Base-by-base conservation (phyloP, 768 basidiomycete genomes). In the Chalciporus sphaerocephalus region DNA sequence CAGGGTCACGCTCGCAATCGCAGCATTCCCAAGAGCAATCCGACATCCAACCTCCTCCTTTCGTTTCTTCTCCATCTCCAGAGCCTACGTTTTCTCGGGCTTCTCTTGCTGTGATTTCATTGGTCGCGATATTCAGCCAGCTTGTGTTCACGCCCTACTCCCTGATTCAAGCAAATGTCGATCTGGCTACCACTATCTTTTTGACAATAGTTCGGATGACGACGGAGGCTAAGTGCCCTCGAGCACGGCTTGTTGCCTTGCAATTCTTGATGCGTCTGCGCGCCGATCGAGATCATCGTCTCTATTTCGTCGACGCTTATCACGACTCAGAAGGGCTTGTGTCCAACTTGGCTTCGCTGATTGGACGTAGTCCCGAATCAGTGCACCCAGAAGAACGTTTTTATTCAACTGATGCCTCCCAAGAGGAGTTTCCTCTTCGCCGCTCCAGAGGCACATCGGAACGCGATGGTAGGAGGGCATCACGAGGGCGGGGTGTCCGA, bases 251-350 rank as follows among this genome's bases (percentile, higher is more conserved):
- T 15, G 71, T 80, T 11, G 74, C 85, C 4, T 70, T 98, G 16
- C 90, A 92, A 59, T 96, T 95, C 72, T 62, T 96, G 52, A 81
- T 93, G 72, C 81, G 91, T 12, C 71, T 98, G 16, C 76, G 95
- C 44, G 92, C 88, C 1, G 94, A 96, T 60, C 81, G 89, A 1
- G 87, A 93, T 54, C 95, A 99, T 58, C 75, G 85, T 10, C 58
- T 98, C 32, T 96, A 84, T 62, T 84, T 85, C 45, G 74, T 78
- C 16, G 68, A 74, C 35, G 66, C 64, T 13, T 70, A 67, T 16
- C 73, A 74, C 51, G 85, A 87, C 51, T 67, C 72, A 2, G 74
- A 85, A 41, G 78, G 79, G 6, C 73, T 83, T 34, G 73, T 81
- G 22, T 54, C 63, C 5, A 72, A 73, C 35, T 78, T 92, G 6